Evolutionary conservation across 1,284 basidiomycete genomes (phyloP).

Genomic region (Microbotryum scabiosae): DNA sequence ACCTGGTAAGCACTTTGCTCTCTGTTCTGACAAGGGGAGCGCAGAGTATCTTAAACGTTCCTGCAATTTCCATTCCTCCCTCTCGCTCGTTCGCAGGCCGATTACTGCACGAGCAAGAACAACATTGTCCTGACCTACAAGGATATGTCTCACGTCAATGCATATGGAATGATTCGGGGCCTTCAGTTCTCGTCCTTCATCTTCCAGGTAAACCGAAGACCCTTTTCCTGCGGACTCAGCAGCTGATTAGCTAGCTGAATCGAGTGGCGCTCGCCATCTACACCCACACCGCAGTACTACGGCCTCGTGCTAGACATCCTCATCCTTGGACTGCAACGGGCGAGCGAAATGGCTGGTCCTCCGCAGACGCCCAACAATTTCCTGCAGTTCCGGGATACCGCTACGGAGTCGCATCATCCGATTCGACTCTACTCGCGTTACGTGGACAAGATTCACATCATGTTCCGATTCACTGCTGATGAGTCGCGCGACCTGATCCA

Average conservation of each 20-base stretch:
- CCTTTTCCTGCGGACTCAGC: no score
- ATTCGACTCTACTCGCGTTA: conserved; percentile 89
- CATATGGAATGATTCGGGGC: conserved; percentile 85
- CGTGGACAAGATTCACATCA: conserved; percentile 82
- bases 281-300: conserved; percentile 26
- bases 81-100: conserved; percentile 46
- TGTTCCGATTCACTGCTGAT: conserved; percentile 97
- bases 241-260: no score
- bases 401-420: conserved; percentile 86
- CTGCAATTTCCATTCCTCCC: not conserved
- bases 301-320: conserved; percentile 58
- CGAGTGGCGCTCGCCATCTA: conserved; percentile 59
- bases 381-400: conserved; percentile 84
- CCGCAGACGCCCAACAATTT: conserved; percentile 93
- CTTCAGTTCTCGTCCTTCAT: conserved; percentile 94
- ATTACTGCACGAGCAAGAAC: conserved; percentile 97
- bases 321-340: conserved; percentile 85
- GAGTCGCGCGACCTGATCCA: conserved; percentile 97
- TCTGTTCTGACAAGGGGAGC: not conserved
- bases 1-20: conserved; percentile 48
- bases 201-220: conserved; percentile 54
- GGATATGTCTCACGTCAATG: conserved; percentile 87
- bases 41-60: no score
- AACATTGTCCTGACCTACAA: conserved; percentile 90
- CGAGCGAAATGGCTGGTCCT: conserved; percentile 93